These are phyloP conservation scores for Lipomyces orientalis DNA, from an alignment of 805 yeast genomes.

Conservation along the genomic window DNA sequence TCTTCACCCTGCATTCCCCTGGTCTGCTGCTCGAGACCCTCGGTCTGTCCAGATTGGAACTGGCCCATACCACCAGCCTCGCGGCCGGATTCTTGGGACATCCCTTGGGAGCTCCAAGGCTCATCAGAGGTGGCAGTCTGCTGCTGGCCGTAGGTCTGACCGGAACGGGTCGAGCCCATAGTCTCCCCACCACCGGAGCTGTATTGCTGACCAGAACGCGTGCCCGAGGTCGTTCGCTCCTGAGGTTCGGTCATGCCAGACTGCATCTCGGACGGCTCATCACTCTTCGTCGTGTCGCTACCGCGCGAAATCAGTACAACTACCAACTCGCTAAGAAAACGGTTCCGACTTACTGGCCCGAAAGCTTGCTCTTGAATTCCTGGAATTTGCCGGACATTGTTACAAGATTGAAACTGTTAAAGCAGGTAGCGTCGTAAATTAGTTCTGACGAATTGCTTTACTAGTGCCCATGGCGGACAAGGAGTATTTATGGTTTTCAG, in stretches of 20 bases:
- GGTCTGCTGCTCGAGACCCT: neutral
- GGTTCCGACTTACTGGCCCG: conserved; percentile 19
- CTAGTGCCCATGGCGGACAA: neutral
- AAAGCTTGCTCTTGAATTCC: conserved; percentile 21
- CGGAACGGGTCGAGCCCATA: conserved; percentile 26
- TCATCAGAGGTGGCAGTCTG: conserved; percentile 1
- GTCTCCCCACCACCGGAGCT: conserved; percentile 4
- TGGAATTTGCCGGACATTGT: conserved; percentile 22
- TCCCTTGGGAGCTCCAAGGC: neutral
- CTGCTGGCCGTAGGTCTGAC: conserved; percentile 21
- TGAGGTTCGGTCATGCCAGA: neutral
- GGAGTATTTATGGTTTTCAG: neutral
- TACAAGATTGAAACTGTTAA: neutral
- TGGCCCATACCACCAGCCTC: neutral
- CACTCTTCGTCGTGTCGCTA: neutral
- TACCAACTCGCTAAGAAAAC: neutral
- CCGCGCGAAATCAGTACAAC: neutral
- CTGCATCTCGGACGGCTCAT: neutral
- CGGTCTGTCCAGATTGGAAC: no score
- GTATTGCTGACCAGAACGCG: conserved; percentile 9
- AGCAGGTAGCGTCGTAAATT: neutral
- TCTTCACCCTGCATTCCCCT: neutral
- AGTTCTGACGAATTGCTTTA: neutral
- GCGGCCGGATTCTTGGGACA: neutral
- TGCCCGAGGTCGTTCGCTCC: neutral